Evolutionary conservation across 106 monocot species (phyloP), one percentile per base, ranked within the genome.

Genomic region (Allium cepa): DNA sequence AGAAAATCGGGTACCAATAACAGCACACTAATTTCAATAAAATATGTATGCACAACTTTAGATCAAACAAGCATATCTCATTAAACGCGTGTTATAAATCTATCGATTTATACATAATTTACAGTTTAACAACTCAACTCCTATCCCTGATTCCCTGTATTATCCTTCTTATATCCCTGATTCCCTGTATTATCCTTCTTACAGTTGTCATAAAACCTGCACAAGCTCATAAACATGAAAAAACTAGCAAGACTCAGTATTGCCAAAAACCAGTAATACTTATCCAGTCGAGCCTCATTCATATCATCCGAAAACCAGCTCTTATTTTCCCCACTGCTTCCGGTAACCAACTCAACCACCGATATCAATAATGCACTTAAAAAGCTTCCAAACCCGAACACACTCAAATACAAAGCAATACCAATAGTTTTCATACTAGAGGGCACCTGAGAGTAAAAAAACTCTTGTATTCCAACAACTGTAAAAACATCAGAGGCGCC

Each of bases 391-490:
- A 89, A 78, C 36, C 97, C 97, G 17, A 92, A 99, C 0, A 99
- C 89, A 60, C 92, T 99, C 3, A 87, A 80, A 28, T 92, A 99
- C 26, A 99, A 84, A 3, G 79, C 89, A n/a, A 99, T 85, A 17
- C 97, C 97, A 9, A 92, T 75, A 9, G 92, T 92, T 61, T 77
- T 82, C 92, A 92, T 92, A 8, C 77, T 69, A 10, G 66, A 47
- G 7, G 88, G 97, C 60, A 99, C 92, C 16, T 85, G 76, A 1
- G 78, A 66, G 62, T 99, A 99, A 75, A 99, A 99, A 77, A 99
- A 92, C 72, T 99, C 97, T 64, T 99, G 88, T 89, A 99, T 92
- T 7, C 97, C 92, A 0, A 99, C 92, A 9, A 92, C 97, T 2
- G 92, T 99, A 69, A 92, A 92, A 1, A 90, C 79, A 57, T 92